Evolutionary conservation across 495 filamentous ascomycete species (phyloP).

Genomic region (Penicillium turbatum): DNA sequence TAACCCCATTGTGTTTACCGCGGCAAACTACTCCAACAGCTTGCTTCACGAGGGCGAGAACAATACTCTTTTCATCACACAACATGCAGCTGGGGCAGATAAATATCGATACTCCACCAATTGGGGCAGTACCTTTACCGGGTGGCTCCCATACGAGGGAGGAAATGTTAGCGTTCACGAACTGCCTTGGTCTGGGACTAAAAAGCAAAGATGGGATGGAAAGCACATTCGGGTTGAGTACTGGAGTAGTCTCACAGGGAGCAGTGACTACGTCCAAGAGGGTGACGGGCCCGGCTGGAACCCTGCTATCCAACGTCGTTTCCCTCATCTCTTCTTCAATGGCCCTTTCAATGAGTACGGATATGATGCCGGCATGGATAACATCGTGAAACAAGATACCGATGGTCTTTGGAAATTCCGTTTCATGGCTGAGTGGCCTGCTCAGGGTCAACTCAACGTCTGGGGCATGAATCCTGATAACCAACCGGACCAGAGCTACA

Average conservation of each 20-base stretch:
- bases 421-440: slow-evolving; percentile 63
- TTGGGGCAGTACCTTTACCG: slow-evolving; percentile 56
- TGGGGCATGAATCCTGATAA: slow-evolving; percentile 69
- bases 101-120: slow-evolving; percentile 61
- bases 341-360: slow-evolving; percentile 66
- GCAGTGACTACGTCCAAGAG: slow-evolving; percentile 61
- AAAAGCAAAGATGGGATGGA: slow-evolving; percentile 58
- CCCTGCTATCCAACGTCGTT: slow-evolving; percentile 40
- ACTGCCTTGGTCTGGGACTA: slow-evolving; percentile 57
- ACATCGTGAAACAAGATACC: slow-evolving; percentile 49
- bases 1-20: slow-evolving; percentile 56
- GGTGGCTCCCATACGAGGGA: slow-evolving; percentile 55
- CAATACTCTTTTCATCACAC: slow-evolving; percentile 47
- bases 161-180: slow-evolving; percentile 43
- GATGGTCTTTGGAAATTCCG: slow-evolving; percentile 58
- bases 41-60: slow-evolving; percentile 43
- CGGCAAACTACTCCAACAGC: slow-evolving; percentile 55
- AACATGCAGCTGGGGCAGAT: slow-evolving; percentile 60
- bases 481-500: slow-evolving; percentile 54
- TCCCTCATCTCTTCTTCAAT: slow-evolving; percentile 62
- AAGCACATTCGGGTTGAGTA: slow-evolving; percentile 66
- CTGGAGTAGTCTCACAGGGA: slow-evolving; percentile 60
- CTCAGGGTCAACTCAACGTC: slow-evolving; percentile 59
- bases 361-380: slow-evolving; percentile 59
- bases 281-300: slow-evolving; percentile 48